phyloP scores from a whole-genome alignment of 2,329 filamentous ascomycete species.

The Chrysoporthe deuterocubensis region DNA sequence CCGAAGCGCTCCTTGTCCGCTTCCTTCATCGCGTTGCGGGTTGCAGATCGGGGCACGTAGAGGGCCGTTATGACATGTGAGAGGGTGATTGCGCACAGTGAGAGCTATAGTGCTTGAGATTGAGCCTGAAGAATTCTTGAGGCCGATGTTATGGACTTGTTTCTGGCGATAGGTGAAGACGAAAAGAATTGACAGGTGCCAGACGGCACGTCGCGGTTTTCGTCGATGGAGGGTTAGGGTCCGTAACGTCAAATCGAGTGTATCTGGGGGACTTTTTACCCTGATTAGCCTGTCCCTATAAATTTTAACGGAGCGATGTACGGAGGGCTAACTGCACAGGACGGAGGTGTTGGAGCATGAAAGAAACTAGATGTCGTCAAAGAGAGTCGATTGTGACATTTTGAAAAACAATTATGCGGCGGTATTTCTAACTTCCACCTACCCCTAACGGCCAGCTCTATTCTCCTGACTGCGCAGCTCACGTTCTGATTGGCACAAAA shows the following conservation, averaged over 20 bases:
- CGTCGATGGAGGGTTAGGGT: neutral
- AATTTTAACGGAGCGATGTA: no score
- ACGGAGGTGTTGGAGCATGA: no score
- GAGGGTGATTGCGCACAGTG: neutral
- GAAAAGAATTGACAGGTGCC: neutral
- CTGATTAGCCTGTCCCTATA: no score
- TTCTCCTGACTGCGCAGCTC: no score
- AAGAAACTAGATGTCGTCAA: no score
- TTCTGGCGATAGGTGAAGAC: neutral
- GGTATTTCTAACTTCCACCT: no score
- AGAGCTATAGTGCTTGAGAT: no score
- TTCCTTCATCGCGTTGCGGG: constrained; percentile 33
- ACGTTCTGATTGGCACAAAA: no score
- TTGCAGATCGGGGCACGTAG: neutral
- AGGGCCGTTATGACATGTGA: neutral
- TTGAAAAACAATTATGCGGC: no score
- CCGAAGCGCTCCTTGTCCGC: constrained; percentile 34
- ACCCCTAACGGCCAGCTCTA: no score
- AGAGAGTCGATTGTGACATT: no score
- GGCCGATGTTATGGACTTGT: neutral
- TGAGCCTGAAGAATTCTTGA: neutral
- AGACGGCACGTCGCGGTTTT: neutral
- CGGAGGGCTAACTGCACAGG: no score
- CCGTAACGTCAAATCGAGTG: neutral
- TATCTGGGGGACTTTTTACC: neutral